These are phyloP conservation scores for Truncatella angustata DNA, from an alignment of 2,329 filamentous ascomycete genomes.

Conservation along the genomic window DNA sequence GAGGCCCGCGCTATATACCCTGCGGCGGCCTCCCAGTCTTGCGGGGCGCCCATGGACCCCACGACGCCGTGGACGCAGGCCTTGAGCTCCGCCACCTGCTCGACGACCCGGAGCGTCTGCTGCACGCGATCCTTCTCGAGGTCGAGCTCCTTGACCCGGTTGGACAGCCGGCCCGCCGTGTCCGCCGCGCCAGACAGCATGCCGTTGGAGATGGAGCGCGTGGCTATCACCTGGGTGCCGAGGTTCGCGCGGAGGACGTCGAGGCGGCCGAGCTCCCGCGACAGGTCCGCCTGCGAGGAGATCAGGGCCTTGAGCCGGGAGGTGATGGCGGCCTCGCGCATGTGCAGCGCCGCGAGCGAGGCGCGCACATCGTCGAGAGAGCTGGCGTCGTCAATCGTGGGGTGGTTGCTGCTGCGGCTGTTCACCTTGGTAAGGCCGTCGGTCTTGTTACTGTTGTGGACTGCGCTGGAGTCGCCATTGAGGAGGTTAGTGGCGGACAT, in stretches of 20 bases:
- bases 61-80: constrained; percentile 92
- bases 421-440: constrained; percentile 21
- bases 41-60: constrained; percentile 94
- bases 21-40: constrained; percentile 97
- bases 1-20: constrained; percentile 82
- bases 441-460: constrained; percentile 5
- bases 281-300: constrained; percentile 80
- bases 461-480: constrained; percentile 32
- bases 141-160: constrained; percentile 83
- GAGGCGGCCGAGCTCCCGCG: constrained; percentile 80
- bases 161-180: constrained; percentile 82
- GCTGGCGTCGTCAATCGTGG: constrained; percentile 64
- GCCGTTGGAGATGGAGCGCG: constrained; percentile 79
- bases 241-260: constrained; percentile 87
- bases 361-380: constrained; percentile 78
- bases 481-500: constrained; percentile 32
- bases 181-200: constrained; percentile 86
- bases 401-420: constrained; percentile 13
- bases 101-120: constrained; percentile 85
- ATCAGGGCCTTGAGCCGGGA: constrained; percentile 73
- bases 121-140: constrained; percentile 89
- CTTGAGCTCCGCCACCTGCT: constrained; percentile 95
- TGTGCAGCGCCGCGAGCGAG: constrained; percentile 71
- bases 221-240: constrained; percentile 80
- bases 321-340: constrained; percentile 72